Percentiles rank a stretch among this genome's conserved stretches.
These are phyloP conservation scores for Cornus florida DNA, from an alignment of 148 eudicot species.

Conservation along the genomic window DNA sequence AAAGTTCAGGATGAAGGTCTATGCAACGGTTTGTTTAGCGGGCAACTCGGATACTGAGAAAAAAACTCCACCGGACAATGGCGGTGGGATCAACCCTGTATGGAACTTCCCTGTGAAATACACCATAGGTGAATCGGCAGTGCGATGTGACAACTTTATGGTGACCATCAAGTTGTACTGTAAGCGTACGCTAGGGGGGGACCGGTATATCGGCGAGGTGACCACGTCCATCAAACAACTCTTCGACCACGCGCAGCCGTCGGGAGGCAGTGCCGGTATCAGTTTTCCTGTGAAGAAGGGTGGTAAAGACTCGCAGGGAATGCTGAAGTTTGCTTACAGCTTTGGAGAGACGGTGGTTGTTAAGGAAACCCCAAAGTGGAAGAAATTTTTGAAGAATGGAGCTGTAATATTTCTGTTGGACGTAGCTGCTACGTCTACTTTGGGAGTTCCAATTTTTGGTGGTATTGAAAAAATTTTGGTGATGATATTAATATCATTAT, in stretches of 20 bases:
- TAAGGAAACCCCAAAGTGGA: too few species aligned
- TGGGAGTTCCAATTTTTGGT: too few species aligned
- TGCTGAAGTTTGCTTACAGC: too few species aligned
- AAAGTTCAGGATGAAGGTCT: constrained; percentile 14
- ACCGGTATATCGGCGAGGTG: constrained; percentile 20
- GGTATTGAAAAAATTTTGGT: too few species aligned
- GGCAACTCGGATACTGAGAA: constrained; percentile 1
- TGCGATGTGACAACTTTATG: constrained; percentile 6
- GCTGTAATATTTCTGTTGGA: too few species aligned
- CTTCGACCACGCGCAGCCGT: background rate
- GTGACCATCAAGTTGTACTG: constrained; percentile 19
- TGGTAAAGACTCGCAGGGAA: too few species aligned
- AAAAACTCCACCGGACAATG: constrained; percentile 12
- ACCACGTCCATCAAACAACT: constrained; percentile 15
- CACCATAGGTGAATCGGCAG: constrained; percentile 1
- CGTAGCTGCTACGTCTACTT: too few species aligned
- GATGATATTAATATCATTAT: too few species aligned
- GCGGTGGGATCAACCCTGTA: constrained; percentile 3
- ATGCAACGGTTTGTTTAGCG: background rate
- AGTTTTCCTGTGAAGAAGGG: too few species aligned
- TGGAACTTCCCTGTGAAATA: constrained; percentile 14
- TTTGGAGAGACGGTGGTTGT: too few species aligned
- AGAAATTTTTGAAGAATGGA: too few species aligned
- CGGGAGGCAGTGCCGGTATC: background rate
- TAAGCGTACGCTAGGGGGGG: constrained; percentile 21